Evolutionary conservation across 2,329 filamentous ascomycete species (phyloP).

Genomic region (Fusarium newnesense): DNA sequence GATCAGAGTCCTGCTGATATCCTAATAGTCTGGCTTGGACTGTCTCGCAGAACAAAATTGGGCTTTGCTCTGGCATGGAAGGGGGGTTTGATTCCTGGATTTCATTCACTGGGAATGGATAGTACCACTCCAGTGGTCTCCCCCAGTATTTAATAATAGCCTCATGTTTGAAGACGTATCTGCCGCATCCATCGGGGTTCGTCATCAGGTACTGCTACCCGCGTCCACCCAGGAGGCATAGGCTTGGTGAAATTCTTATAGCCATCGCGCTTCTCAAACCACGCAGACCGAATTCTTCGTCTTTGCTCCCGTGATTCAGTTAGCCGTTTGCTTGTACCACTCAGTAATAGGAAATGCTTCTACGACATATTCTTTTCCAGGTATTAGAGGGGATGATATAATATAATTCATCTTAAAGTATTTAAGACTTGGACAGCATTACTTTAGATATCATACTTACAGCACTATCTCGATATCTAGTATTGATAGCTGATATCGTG

Average conservation of each 20-base stretch:
- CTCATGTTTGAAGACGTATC: background rate
- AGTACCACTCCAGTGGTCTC: background rate
- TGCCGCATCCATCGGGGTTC: conserved; percentile 1
- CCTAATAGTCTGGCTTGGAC: background rate
- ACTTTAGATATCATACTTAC: too few relatives aligned
- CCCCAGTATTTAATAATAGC: fast-evolving
- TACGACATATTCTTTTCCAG: background rate
- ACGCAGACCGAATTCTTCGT: background rate
- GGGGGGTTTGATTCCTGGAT: conserved; percentile 5
- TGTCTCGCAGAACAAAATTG: conserved; percentile 13
- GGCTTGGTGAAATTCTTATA: conserved; percentile 7
- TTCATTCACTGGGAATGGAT: conserved; percentile 2
- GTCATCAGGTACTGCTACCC: background rate
- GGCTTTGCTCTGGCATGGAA: conserved; percentile 20
- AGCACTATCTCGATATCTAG: too few relatives aligned
- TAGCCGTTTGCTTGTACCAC: background rate
- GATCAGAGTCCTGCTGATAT: background rate
- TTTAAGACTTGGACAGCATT: too few relatives aligned
- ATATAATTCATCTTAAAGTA: too few relatives aligned
- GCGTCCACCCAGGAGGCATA: conserved; percentile 1
- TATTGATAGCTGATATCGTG: too few relatives aligned
- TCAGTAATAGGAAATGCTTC: conserved; percentile 1
- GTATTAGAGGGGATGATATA: too few relatives aligned
- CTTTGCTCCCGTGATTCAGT: background rate
- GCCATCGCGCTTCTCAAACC: conserved; percentile 4